phyloP scores from a whole-genome alignment of 2,329 filamentous ascomycete species.

The Clonostachys rhizophaga region DNA sequence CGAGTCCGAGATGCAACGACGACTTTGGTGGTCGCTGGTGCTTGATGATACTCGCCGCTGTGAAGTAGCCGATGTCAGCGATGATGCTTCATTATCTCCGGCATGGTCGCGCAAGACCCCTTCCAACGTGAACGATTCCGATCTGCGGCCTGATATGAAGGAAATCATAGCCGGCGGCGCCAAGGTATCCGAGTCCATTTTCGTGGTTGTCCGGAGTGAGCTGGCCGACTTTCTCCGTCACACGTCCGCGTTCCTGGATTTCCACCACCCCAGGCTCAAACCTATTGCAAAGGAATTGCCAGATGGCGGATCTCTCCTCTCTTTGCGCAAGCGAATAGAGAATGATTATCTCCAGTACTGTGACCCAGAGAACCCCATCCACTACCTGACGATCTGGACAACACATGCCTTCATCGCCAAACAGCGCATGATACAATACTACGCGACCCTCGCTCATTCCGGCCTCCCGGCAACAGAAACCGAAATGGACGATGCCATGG shows the following conservation, averaged over 20 bases:
- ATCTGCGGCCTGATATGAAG: slow-evolving; percentile 47
- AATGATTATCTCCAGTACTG: slow-evolving; percentile 36
- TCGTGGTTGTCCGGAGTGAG: too few species aligned
- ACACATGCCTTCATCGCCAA: slow-evolving; percentile 32
- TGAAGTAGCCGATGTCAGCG: slow-evolving; percentile 46
- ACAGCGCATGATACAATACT: slow-evolving; percentile 41
- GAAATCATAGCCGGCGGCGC: slow-evolving; percentile 37
- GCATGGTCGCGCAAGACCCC: slow-evolving; percentile 54
- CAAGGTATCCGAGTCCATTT: slow-evolving; percentile 13
- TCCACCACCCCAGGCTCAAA: too few species aligned
- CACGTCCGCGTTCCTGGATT: too few species aligned
- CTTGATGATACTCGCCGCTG: slow-evolving; percentile 47
- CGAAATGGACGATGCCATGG: slow-evolving; percentile 18
- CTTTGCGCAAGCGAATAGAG: slow-evolving; percentile 22
- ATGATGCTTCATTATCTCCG: slow-evolving; percentile 50
- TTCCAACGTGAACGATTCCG: slow-evolving; percentile 53
- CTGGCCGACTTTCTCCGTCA: too few species aligned
- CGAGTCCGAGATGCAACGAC: slow-evolving; percentile 62
- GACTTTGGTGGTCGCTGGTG: slow-evolving; percentile 62
- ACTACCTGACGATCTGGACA: slow-evolving; percentile 32
- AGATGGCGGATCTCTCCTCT: too few species aligned
- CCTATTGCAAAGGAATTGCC: too few species aligned
- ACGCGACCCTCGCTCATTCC: slow-evolving; percentile 9
- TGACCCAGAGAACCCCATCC: slow-evolving; percentile 27
- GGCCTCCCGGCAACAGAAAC: slow-evolving; percentile 10